A percentile compares a stretch with the other conserved stretches of the same genome.
phyloP scores from a whole-genome alignment of 2,329 filamentous ascomycete species.

The Ophiostoma sp. region DNA sequence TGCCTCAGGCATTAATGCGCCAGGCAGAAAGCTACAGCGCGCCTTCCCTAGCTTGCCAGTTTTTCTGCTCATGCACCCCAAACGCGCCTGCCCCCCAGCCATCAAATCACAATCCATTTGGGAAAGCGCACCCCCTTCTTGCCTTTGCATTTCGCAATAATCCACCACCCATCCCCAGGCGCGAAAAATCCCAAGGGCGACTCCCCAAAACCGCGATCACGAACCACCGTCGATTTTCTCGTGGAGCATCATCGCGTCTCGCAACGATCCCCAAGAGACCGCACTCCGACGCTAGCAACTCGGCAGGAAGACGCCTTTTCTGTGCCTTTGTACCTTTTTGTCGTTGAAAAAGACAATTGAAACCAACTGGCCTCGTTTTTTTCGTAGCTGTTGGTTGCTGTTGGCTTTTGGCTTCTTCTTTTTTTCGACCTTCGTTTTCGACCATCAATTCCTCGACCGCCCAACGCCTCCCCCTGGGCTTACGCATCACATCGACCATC shows the following conservation, averaged over 20 bases:
- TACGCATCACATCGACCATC: background rate
- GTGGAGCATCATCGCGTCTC: constrained; percentile 23
- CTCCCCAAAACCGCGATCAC: constrained; percentile 15
- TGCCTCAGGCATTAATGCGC: constrained; percentile 15
- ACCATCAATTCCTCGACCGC: background rate
- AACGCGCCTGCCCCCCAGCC: constrained; percentile 20
- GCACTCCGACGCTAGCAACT: background rate
- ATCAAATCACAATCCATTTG: constrained; percentile 15
- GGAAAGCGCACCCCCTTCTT: constrained; percentile 9
- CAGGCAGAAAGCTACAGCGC: constrained; percentile 20
- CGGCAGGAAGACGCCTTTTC: background rate
- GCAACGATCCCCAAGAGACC: constrained; percentile 5
- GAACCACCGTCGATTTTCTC: constrained; percentile 18
- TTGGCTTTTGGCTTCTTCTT: background rate
- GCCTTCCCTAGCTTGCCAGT: constrained; percentile 17
- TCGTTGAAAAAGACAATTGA: background rate
- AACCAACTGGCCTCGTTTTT: background rate
- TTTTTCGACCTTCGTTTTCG: background rate
- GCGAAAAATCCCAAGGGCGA: constrained; percentile 10
- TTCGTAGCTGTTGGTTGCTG: background rate
- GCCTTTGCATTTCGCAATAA: background rate
- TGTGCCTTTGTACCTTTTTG: background rate
- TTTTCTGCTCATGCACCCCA: constrained; percentile 10
- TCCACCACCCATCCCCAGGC: constrained; percentile 17
- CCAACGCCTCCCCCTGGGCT: background rate